Evolutionary conservation across 1,139 yeast species (phyloP).

Genomic region (Kodamaea plutei): DNA sequence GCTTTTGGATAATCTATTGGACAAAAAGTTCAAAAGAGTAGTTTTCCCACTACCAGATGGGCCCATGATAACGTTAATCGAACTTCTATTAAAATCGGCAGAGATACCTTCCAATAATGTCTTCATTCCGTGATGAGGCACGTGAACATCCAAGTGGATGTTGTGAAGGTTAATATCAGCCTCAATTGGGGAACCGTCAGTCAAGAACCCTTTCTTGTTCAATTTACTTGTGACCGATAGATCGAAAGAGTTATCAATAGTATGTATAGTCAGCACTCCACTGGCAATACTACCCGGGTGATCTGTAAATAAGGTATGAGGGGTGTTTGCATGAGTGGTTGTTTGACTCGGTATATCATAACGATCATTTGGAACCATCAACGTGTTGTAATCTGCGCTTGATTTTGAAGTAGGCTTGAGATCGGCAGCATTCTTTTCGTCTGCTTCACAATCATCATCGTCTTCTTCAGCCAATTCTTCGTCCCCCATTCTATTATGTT

Average conservation of each 20-base stretch:
- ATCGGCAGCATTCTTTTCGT: too few species aligned
- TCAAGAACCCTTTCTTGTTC: neutral
- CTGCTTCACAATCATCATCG: conserved; percentile 1
- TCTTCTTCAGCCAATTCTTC: conserved; percentile 19
- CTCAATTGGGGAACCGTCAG: conserved; percentile 1
- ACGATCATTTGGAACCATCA: too few species aligned
- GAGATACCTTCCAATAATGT: conserved; percentile 46
- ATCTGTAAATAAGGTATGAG: too few species aligned
- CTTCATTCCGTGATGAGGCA: conserved; percentile 2
- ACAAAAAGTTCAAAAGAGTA: conserved; percentile 19
- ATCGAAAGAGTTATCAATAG: too few species aligned
- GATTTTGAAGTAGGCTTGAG: too few species aligned
- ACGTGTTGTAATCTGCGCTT: too few species aligned
- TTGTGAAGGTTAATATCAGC: conserved; percentile 9
- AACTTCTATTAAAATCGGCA: conserved; percentile 56
- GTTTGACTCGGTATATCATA: too few species aligned
- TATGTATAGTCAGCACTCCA: too few species aligned
- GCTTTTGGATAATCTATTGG: conserved; percentile 12
- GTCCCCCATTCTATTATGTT: conserved; percentile 30
- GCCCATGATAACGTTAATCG: conserved; percentile 29
- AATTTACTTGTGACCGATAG: too few species aligned
- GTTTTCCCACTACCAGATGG: conserved; percentile 28
- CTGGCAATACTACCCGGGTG: too few species aligned
- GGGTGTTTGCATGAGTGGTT: too few species aligned
- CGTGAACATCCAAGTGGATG: conserved; percentile 4